These are phyloP conservation scores for Aspergillus proliferans DNA, from an alignment of 2,329 filamentous ascomycete genomes.

Conservation along the genomic window DNA sequence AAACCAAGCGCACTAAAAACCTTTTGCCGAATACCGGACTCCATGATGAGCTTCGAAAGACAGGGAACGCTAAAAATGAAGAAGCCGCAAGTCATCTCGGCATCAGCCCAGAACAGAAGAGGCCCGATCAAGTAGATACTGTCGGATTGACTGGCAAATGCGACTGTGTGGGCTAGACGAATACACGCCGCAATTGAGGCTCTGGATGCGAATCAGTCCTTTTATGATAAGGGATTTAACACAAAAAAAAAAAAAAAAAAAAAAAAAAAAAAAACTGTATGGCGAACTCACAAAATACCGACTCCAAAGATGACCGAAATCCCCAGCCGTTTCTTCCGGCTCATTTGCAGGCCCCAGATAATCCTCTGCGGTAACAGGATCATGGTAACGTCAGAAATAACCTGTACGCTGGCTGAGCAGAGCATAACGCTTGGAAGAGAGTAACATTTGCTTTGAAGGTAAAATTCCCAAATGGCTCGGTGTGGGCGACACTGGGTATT, in stretches of 20 bases:
- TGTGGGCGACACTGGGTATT: slow-evolving; percentile 32
- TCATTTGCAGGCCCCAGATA: slow-evolving; percentile 30
- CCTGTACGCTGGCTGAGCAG: slow-evolving; percentile 26
- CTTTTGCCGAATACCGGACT: slow-evolving; percentile 8
- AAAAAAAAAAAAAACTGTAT: background rate
- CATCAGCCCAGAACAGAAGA: slow-evolving; percentile 40
- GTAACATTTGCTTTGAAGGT: slow-evolving; percentile 26
- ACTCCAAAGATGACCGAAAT: slow-evolving; percentile 28
- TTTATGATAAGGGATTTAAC: background rate
- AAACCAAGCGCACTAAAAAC: slow-evolving; percentile 3
- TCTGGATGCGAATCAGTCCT: slow-evolving; percentile 16
- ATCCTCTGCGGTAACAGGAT: slow-evolving; percentile 30
- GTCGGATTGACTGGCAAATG: slow-evolving; percentile 9
- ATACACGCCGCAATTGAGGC: slow-evolving; percentile 38
- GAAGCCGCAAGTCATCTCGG: slow-evolving; percentile 44
- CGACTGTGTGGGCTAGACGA: slow-evolving; percentile 23
- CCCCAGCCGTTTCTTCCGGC: slow-evolving; percentile 25
- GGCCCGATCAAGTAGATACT: slow-evolving; percentile 34
- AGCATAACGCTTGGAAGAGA: slow-evolving; percentile 22
- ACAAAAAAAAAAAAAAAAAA: background rate
- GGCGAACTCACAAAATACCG: slow-evolving; percentile 25
- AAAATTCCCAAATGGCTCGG: slow-evolving; percentile 30
- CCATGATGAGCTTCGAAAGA: slow-evolving; percentile 33
- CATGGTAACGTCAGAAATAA: slow-evolving; percentile 28
- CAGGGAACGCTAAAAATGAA: slow-evolving; percentile 38